Conservation (phyloP, 306 rosid species). For the Vachellia pachyceras region DNA sequence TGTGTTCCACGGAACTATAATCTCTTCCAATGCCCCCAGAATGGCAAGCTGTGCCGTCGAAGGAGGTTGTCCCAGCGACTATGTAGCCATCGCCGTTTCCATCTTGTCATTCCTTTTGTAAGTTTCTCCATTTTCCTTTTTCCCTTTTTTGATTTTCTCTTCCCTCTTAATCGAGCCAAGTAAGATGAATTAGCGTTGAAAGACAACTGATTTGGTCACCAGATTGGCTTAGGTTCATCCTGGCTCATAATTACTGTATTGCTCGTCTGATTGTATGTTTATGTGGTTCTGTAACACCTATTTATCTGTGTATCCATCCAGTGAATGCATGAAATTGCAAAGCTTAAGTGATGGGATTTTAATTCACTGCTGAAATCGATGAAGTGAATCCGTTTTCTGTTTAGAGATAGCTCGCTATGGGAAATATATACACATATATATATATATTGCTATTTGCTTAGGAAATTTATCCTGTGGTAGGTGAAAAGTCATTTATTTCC, state of each 20-base stretch:
- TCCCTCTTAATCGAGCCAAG: not conserved
- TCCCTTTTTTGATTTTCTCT: not conserved
- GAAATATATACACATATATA: not conserved
- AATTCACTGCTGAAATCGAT: not conserved
- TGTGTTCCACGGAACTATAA: not conserved
- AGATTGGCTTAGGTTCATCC: not conserved
- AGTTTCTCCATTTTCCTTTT: not conserved
- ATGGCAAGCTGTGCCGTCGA: constrained; percentile 70
- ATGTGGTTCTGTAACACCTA: not conserved
- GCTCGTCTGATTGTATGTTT: constrained; percentile 2
- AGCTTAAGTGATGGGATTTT: not conserved
- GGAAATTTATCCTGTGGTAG: not conserved
- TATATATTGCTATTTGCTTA: not conserved
- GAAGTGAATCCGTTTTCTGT: not conserved
- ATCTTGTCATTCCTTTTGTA: constrained; percentile 65
- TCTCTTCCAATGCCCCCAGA: constrained; percentile 43
- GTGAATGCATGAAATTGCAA: not conserved
- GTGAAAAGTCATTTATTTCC: not conserved
- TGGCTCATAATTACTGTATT: not conserved
- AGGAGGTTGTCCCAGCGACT: constrained; percentile 93
- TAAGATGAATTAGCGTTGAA: not conserved
- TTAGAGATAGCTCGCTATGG: not conserved
- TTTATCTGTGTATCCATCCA: not conserved
- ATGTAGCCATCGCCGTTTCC: constrained; percentile 66
- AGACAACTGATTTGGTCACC: not conserved